Conservation (phyloP, 2,329 filamentous ascomycete genomes). For the Aspergillus vadensis region DNA sequence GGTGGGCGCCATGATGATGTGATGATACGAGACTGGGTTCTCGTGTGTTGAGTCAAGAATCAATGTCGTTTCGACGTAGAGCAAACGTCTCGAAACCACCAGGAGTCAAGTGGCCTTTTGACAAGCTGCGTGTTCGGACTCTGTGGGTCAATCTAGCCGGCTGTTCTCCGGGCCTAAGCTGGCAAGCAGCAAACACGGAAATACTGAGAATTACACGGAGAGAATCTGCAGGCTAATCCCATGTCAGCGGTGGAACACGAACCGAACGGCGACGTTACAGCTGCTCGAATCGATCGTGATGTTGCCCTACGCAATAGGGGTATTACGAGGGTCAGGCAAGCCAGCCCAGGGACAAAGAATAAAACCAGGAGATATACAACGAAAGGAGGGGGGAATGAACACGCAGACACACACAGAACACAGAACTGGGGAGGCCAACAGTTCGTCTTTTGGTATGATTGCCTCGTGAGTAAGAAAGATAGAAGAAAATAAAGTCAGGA, state of each 20-base stretch:
- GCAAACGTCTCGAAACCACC: slow-evolving; percentile 5
- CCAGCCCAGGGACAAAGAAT: slow-evolving; percentile 7
- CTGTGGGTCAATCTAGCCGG: slow-evolving; percentile 3
- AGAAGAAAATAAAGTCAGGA: neutral
- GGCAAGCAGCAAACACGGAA: slow-evolving; percentile 4
- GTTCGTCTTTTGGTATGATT: neutral
- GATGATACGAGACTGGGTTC: neutral
- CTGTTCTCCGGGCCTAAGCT: neutral
- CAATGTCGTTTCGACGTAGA: neutral
- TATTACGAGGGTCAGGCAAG: slow-evolving; percentile 20
- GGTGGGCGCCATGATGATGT: slow-evolving; percentile 30
- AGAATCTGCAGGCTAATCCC: slow-evolving; percentile 20
- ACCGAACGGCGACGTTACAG: slow-evolving; percentile 19
- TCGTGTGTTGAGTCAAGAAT: neutral
- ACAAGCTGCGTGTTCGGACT: slow-evolving; percentile 1
- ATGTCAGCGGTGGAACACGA: slow-evolving; percentile 22
- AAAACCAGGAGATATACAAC: slow-evolving; percentile 13
- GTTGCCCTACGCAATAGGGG: slow-evolving; percentile 24
- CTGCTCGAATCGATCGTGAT: slow-evolving; percentile 15
- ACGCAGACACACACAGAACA: slow-evolving; percentile 4
- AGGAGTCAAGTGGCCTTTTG: neutral
- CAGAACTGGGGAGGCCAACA: neutral
- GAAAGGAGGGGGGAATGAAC: neutral
- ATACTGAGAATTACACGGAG: slow-evolving; percentile 21
- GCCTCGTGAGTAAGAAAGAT: neutral